Base-by-base conservation (phyloP, 108 stramenopile species). In the Fragilariopsis cylindrus region DNA sequence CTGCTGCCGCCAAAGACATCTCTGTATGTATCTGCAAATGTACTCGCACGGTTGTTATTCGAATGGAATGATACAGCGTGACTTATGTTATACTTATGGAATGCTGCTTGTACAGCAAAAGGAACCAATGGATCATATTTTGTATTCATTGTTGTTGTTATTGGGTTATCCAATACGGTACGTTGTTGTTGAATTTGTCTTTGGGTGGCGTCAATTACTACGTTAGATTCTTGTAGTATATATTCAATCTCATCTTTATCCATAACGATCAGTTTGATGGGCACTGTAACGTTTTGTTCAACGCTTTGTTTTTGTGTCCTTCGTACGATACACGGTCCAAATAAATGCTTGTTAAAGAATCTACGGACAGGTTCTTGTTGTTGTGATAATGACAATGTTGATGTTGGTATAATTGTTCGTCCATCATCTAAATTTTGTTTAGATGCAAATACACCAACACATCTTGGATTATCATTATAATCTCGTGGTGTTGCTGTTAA, bases 41-140 rank as follows among this genome's bases (percentile, higher is more conserved):
- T 21, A 7, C 57, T 57, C 1, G 57, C 57, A 21, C 57, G 57
- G 7, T 40, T 16, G 57, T 57, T 57, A 21, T 16, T 57, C 57
- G 57, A 57, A 15, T 57, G 57, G 13, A 57, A 57, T 16, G 57
- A 21, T 21, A 57, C 57, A 16, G 57, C 57, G 57, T 57, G 57
- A 16, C 19, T 21, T 2, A 57, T 21, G 57, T 57, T 57, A 21
- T 21, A 21, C 15, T 57, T 57, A 7, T 8, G 1, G 30, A 57
- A 57, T 9, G 57, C 57, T 7, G 57, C 18, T 57, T 57, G 57
- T 16, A 57, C 30, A 1, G 57, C 57, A 7, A 57, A n/a, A 7
- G 57, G 57, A 7, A 57, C 19, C 2, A 21, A 57, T 16, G 2
- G 3, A 21, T 57, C 57, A 16, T 57, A 21, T 8, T 15, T 7